Conservation (phyloP, 805 yeast genomes). For the Zygoascus flipseniorum region DNA sequence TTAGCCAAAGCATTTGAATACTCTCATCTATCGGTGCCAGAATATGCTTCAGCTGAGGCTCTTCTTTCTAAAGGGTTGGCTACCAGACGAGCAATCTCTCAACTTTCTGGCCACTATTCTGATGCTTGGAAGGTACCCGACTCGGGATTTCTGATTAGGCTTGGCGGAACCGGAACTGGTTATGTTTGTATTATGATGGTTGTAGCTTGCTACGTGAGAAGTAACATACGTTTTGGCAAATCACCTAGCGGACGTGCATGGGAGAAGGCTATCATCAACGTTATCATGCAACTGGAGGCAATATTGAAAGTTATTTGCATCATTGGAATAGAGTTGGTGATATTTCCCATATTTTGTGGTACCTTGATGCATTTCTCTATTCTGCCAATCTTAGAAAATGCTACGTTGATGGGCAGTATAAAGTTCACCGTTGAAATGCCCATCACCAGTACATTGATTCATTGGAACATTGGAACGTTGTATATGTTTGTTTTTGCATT, state of each 20-base stretch:
- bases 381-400: slow-evolving; percentile 42
- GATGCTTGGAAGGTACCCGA: slow-evolving; percentile 1
- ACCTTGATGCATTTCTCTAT: slow-evolving; percentile 59
- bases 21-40: neutral
- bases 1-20: neutral
- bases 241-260: neutral
- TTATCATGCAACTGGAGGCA: slow-evolving; percentile 26
- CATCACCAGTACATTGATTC: slow-evolving; percentile 22
- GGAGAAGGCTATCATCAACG: slow-evolving; percentile 11
- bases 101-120: neutral
- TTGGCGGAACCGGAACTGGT: slow-evolving; percentile 7
- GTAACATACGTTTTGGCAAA: slow-evolving; percentile 7
- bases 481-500: slow-evolving; percentile 86
- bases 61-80: neutral
- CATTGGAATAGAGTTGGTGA: slow-evolving; percentile 69
- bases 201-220: slow-evolving; percentile 1
- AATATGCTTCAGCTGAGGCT: neutral
- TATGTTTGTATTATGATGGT: slow-evolving; percentile 2
- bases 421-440: slow-evolving; percentile 16
- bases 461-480: slow-evolving; percentile 70
- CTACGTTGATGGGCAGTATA: slow-evolving; percentile 2
- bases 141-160: slow-evolving; percentile 5
- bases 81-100: neutral
- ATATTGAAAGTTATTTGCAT: slow-evolving; percentile 69
- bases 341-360: slow-evolving; percentile 86